phyloP scores from a whole-genome alignment of 805 yeast species.

The Saccharomycopsis capsularis region DNA sequence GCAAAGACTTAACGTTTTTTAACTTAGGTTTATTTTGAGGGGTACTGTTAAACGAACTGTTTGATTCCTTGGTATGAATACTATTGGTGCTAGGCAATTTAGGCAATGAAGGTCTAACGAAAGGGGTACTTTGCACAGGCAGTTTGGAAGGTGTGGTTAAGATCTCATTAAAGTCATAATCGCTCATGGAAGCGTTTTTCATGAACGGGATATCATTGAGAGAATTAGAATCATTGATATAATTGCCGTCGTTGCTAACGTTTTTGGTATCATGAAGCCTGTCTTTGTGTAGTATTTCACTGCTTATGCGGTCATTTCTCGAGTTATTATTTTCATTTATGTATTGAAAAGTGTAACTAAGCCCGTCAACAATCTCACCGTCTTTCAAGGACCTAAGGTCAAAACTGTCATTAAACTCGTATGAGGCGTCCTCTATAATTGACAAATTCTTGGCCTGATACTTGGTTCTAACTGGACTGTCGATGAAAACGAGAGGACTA shows the following conservation, averaged over 20 bases:
- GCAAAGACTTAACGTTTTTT: slow-evolving; percentile 20
- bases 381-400: slow-evolving; percentile 11
- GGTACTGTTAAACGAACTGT: not conserved
- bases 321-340: not conserved
- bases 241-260: not conserved
- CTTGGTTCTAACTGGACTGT: slow-evolving; percentile 15
- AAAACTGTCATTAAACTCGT: slow-evolving; percentile 5
- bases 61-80: not conserved
- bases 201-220: slow-evolving; percentile 13
- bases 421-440: not conserved
- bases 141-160: no score
- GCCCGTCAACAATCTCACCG: not conserved
- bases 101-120: not conserved
- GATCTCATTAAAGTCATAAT: slow-evolving; percentile 9
- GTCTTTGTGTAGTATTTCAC: no score
- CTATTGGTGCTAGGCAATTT: slow-evolving; percentile 1
- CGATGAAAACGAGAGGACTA: slow-evolving; percentile 18
- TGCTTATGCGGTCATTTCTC: no score
- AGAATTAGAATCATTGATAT: not conserved
- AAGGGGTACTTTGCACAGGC: not conserved
- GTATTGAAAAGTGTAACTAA: slow-evolving; percentile 2
- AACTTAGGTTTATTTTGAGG: slow-evolving; percentile 10
- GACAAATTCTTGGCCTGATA: not conserved
- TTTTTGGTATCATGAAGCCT: no score
- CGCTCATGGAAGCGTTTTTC: slow-evolving; percentile 17